Conservation (phyloP, 495 filamentous ascomycete genomes). For the Hypoxylon crocopeplum region DNA sequence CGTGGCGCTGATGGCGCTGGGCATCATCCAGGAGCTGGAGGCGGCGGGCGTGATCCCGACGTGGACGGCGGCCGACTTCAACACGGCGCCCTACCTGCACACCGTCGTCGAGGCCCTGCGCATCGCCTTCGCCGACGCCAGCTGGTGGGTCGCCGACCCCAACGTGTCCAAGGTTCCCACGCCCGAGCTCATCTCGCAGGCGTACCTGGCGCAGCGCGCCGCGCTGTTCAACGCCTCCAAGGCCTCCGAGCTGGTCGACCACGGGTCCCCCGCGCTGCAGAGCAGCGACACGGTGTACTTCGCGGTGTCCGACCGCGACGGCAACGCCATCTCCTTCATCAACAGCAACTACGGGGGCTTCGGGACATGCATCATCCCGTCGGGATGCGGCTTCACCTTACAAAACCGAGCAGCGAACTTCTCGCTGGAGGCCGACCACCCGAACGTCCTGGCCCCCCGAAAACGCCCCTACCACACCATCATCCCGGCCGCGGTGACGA, state of each 20-base stretch:
- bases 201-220: conserved; percentile 51
- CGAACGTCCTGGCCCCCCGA: conserved; percentile 78
- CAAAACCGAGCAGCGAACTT: conserved; percentile 96
- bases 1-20: conserved; percentile 91
- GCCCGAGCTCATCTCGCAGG: conserved; percentile 61
- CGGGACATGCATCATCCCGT: conserved; percentile 85
- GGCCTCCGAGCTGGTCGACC: conserved; percentile 36
- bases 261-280: conserved; percentile 67
- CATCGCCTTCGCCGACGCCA: conserved; percentile 89
- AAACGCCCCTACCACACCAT: conserved; percentile 98
- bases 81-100: conserved; percentile 82
- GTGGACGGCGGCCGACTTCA: conserved; percentile 75
- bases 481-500: conserved; percentile 90
- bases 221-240: conserved; percentile 44
- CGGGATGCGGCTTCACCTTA: conserved; percentile 85
- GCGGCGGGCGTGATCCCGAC: conserved; percentile 70
- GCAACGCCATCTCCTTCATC: conserved; percentile 95
- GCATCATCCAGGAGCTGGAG: conserved; percentile 87
- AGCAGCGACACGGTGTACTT: conserved; percentile 95
- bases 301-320: conserved; percentile 74
- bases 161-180: conserved; percentile 70
- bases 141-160: conserved; percentile 90
- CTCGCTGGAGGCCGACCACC: conserved; percentile 67
- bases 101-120: conserved; percentile 87
- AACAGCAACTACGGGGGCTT: conserved; percentile 94